These are phyloP conservation scores for Malus domestica DNA, from an alignment of 306 rosid species.

Conservation along the genomic window ASM211411v1 NC_041794.1:16259501-16260000, in stretches of 20 bases:
- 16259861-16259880: conserved; percentile 87
- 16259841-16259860: conserved; percentile 82
- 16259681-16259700: conserved; percentile 7
- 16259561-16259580: not conserved
- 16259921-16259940: too few relatives aligned
- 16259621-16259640: not conserved
- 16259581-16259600: not conserved
- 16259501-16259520: too few relatives aligned
- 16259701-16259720: not conserved
- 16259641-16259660: not conserved
- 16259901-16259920: conserved; percentile 18
- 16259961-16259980: too few relatives aligned
- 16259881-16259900: conserved; percentile 94
- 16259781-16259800: conserved; percentile 79
- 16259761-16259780: conserved; percentile 96
- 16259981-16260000: fast-evolving
- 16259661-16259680: conserved; percentile 1
- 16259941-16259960: too few relatives aligned
- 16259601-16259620: conserved; percentile 4
- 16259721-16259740: conserved; percentile 41
- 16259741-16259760: conserved; percentile 48
- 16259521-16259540: too few relatives aligned
- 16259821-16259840: conserved; percentile 66
- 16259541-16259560: too few relatives aligned
- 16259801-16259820: conserved; percentile 71